Base-by-base conservation (phyloP, 768 basidiomycete genomes). In the Lyophyllum decastes region DNA sequence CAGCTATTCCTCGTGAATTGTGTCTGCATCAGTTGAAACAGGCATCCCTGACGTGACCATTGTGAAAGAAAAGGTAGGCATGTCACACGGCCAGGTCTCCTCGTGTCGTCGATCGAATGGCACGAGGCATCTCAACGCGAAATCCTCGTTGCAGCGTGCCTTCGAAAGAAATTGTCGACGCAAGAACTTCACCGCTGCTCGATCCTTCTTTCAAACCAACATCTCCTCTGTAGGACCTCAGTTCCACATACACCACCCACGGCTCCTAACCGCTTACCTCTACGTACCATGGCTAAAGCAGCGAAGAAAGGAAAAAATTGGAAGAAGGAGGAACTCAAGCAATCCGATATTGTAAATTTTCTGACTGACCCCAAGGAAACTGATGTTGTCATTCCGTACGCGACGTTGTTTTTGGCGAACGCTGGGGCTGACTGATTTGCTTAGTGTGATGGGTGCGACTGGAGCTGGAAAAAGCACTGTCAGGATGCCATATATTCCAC, bases 381-480 rank as follows among this genome's bases (percentile, higher is more conserved):
- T 4, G 62, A 63, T 33, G 22, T 63, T n/a, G 62, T 63, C 16
- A 58, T 63, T 34, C 62, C 62, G 62, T 63, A 44, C n/a, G 59
- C 54, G 9, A 11, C 38, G n/a, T 33, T 33, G 26, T 43, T n/a
- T 21, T 1, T 8, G 14, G 26, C 17, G 4, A 33, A 43, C 7
- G 2, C 30, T 51, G 8, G 4, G 30, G 48, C 16, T 34, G 8
- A 22, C 2, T 2, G 22, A 12, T 5, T 48, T 48, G 16, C 40
- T 21, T 35, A 63, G 62, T 17, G 27, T 62, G 43, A 59, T 62
- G 61, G 61, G 61, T 17, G 53, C 58, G 3, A 61, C 62, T 11
- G 65, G 63, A 1, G 63, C 61, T 22, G 65, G 65, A 3, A 66
- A 66, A 50, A 66, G 65, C 50, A 64, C 65, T 11, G 65, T 64